Evolutionary conservation across 192 early-diverging fungal genomes (phyloP).

Genomic region (Coemansia sp.): DNA sequence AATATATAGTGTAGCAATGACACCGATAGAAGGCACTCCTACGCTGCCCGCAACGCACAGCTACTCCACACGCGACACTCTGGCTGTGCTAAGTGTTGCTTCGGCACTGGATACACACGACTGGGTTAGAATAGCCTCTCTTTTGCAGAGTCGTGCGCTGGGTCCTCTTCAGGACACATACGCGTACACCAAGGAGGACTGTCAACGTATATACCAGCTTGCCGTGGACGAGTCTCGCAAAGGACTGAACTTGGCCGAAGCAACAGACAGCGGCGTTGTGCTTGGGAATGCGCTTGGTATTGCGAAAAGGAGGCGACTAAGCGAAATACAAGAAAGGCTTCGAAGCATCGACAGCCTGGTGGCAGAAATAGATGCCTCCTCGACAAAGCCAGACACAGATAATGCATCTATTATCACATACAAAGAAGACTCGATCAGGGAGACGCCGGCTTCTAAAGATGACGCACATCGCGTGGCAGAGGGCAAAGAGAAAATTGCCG

Average conservation of each 20-base stretch:
- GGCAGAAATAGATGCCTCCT: not conserved
- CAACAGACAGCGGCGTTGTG: not conserved
- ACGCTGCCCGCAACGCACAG: not conserved
- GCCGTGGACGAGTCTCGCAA: not conserved
- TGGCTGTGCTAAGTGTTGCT: constrained; percentile 33
- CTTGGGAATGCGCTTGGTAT: constrained; percentile 16
- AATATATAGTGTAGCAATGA: constrained; percentile 3
- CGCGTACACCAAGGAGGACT: constrained; percentile 22
- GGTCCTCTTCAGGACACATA: constrained; percentile 6
- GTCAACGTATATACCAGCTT: constrained; percentile 25
- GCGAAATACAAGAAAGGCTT: constrained; percentile 33
- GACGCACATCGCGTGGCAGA: not conserved
- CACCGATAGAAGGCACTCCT: not conserved
- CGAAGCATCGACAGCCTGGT: constrained; percentile 15
- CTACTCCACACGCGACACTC: constrained; percentile 36
- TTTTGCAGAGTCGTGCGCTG: not conserved
- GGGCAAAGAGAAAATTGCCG: not conserved
- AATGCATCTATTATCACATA: not conserved
- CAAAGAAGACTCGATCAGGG: not conserved
- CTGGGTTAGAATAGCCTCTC: constrained; percentile 23
- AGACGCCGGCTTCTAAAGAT: not conserved
- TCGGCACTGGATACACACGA: constrained; percentile 20
- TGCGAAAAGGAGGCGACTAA: constrained; percentile 25
- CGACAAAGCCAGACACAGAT: not conserved
- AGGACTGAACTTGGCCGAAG: not conserved